A percentile compares a stretch with the other conserved stretches of the same genome.
phyloP scores from a whole-genome alignment of 805 yeast genomes.

The Suhomyces kilbournensis region DNA sequence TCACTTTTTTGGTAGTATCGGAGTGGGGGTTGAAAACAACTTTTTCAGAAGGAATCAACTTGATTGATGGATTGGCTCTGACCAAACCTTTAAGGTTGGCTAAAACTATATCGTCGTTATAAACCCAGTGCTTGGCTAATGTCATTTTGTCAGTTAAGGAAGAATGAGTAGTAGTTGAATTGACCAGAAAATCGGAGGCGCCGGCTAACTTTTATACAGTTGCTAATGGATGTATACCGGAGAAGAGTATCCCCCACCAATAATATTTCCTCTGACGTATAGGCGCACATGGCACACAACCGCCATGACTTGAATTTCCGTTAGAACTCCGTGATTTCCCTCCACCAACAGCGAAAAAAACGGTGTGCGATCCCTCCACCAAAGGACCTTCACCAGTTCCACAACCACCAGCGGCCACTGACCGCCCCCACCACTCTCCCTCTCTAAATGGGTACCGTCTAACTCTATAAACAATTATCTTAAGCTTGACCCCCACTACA shows the following conservation, averaged over 20 bases:
- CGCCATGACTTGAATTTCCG: background rate
- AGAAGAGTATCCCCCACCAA: background rate
- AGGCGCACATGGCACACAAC: background rate
- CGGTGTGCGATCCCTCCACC: background rate
- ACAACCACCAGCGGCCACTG: background rate
- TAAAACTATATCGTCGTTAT: constrained; percentile 45
- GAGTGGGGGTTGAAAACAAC: constrained; percentile 48
- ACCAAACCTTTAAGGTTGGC: constrained; percentile 52
- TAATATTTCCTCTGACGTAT: background rate
- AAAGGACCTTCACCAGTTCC: background rate
- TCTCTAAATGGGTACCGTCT: too few relatives aligned
- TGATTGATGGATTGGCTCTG: constrained; percentile 52
- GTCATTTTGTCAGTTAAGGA: constrained; percentile 14
- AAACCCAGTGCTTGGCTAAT: constrained; percentile 49
- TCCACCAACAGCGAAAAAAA: background rate
- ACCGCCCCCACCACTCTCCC: too few relatives aligned
- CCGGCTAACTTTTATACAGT: background rate
- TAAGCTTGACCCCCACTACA: background rate
- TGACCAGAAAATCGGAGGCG: background rate
- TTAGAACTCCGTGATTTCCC: background rate
- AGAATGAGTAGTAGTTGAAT: background rate
- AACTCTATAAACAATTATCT: too few relatives aligned
- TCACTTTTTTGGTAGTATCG: constrained; percentile 51
- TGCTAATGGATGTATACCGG: background rate
- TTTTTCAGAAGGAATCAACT: constrained; percentile 53